A percentile compares a stretch with the other conserved stretches of the same genome.
phyloP scores from a whole-genome alignment of 1,139 yeast species.

The Magnusiomyces starmeri region DNA sequence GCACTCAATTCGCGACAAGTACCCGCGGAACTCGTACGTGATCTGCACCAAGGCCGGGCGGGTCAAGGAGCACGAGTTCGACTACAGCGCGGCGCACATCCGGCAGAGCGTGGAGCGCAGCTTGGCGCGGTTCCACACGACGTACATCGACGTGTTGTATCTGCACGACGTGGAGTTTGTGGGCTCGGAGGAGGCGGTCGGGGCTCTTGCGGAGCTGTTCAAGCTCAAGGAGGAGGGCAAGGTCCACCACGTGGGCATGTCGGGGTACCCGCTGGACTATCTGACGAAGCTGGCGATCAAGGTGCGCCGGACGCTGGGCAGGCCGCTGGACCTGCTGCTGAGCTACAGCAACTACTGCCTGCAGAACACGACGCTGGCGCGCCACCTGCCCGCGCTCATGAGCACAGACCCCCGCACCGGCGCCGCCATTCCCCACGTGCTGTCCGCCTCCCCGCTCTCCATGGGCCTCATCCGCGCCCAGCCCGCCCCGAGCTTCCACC shows the following conservation, averaged over 20 bases:
- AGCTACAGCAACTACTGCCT: conserved; percentile 79
- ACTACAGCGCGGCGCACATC: conserved; percentile 58
- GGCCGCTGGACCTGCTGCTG: conserved; percentile 61
- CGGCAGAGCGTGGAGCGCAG: conserved; percentile 60
- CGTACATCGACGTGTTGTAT: conserved; percentile 70
- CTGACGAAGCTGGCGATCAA: conserved; percentile 39
- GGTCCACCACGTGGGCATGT: conserved; percentile 62
- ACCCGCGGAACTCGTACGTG: conserved; percentile 56
- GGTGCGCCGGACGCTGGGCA: conserved; percentile 35
- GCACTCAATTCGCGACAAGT: conserved; percentile 36
- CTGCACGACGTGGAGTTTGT: conserved; percentile 89
- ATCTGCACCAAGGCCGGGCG: conserved; percentile 88
- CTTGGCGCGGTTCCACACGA: conserved; percentile 53
- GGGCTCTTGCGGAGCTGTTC: conserved; percentile 56
- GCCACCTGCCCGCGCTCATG: conserved; percentile 45
- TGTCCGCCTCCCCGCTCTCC: conserved; percentile 79
- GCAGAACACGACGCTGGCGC: conserved; percentile 58
- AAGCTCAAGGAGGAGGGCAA: conserved; percentile 56
- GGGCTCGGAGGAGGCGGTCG: conserved; percentile 44
- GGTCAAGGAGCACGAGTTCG: conserved; percentile 57
- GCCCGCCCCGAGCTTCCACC: conserved; percentile 71
- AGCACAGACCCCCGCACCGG: conserved; percentile 26
- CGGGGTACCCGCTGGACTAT: conserved; percentile 80
- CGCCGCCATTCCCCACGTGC: conserved; percentile 49
- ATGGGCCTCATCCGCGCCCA: conserved; percentile 77